A percentile compares a stretch with the other conserved stretches of the same genome.
Conservation (phyloP, 2,329 filamentous ascomycete species). For the Lasiodiplodia sp. region DNA sequence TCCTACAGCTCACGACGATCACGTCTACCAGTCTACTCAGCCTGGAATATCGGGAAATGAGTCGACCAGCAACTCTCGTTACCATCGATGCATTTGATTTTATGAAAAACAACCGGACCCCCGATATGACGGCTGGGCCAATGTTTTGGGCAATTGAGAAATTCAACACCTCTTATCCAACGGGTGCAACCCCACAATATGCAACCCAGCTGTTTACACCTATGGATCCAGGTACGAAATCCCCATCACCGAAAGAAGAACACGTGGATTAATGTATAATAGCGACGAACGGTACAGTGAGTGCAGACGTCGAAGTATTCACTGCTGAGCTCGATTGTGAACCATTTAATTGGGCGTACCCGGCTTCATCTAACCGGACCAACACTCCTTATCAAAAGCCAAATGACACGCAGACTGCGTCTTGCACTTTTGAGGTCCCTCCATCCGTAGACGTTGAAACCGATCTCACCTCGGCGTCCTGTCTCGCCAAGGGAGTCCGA, state of each 20-base stretch:
- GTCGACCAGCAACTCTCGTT: neutral
- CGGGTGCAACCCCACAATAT: neutral
- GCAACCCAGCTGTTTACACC: neutral
- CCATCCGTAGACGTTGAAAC: neutral
- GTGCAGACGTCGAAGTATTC: neutral
- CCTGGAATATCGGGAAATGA: conserved; percentile 4
- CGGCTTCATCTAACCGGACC: neutral
- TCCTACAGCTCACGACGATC: too few relatives aligned
- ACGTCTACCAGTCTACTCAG: neutral
- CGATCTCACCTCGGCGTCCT: neutral
- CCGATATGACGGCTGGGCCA: neutral
- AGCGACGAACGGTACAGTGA: neutral
- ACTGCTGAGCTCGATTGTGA: conserved; percentile 7
- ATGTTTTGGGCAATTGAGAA: conserved; percentile 3
- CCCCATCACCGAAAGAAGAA: too few relatives aligned
- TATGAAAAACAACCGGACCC: conserved; percentile 5
- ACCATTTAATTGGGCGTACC: conserved; percentile 5
- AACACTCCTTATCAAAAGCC: neutral
- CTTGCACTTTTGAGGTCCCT: neutral
- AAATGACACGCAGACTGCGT: neutral
- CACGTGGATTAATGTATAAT: neutral
- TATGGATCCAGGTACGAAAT: neutral
- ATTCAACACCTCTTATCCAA: conserved; percentile 6
- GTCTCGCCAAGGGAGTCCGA: neutral
- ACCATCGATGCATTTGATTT: neutral